Conservation (phyloP, 1,284 basidiomycete genomes). For the Tylopilus orsonianus region DNA sequence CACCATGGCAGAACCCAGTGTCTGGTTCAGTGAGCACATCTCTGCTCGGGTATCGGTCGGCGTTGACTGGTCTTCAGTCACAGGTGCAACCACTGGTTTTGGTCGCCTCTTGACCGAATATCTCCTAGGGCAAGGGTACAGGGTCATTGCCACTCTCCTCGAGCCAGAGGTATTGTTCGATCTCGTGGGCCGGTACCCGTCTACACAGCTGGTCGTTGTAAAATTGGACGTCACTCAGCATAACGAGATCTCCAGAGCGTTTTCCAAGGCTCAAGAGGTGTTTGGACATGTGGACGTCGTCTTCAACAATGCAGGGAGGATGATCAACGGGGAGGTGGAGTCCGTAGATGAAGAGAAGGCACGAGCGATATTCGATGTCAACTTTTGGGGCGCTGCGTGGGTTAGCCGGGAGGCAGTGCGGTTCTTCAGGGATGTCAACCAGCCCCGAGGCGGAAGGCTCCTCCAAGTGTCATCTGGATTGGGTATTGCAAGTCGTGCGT, state of each 20-base stretch:
- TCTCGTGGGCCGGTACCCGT: constrained; percentile 28
- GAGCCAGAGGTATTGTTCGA: constrained; percentile 29
- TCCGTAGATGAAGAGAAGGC: constrained; percentile 24
- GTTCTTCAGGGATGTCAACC: constrained; percentile 40
- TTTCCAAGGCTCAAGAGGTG: constrained; percentile 30
- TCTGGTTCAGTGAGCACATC: constrained; percentile 20
- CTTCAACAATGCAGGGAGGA: constrained; percentile 34
- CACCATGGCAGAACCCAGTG: constrained; percentile 17
- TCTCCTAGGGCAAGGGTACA: constrained; percentile 32
- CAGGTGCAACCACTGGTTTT: constrained; percentile 28
- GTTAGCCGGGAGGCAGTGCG: constrained; percentile 35
- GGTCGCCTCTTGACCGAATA: constrained; percentile 11
- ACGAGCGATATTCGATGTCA: constrained; percentile 34
- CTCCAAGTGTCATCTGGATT: constrained; percentile 34
- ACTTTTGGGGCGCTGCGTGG: constrained; percentile 37
- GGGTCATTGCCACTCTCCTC: constrained; percentile 38
- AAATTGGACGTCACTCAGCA: constrained; percentile 40
- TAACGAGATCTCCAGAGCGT: constrained; percentile 32
- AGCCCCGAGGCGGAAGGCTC: constrained; percentile 33
- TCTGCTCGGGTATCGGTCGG: not conserved
- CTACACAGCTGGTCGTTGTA: constrained; percentile 36
- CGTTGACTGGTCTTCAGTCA: constrained; percentile 19
- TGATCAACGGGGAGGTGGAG: constrained; percentile 24
- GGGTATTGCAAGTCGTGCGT: constrained; percentile 10
- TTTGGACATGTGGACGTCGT: constrained; percentile 46